Conservation (phyloP, 2,329 filamentous ascomycete genomes). For the Paecilomyces sp. region DNA sequence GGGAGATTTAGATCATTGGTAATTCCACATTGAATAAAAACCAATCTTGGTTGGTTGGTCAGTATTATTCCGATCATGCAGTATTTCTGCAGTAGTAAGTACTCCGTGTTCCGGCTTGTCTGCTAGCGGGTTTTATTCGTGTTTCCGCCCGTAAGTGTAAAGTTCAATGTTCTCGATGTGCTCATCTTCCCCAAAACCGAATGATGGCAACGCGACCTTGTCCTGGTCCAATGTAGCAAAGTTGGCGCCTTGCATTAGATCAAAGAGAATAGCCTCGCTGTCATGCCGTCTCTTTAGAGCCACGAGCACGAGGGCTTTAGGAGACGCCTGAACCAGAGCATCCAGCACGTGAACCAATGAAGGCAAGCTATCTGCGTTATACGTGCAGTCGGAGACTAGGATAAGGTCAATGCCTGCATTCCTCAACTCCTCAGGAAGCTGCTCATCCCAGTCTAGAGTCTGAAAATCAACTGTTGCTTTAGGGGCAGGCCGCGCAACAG, state of each 20-base stretch:
- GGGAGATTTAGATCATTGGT: background rate
- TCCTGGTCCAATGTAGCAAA: slow-evolving; percentile 26
- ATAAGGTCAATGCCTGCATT: slow-evolving; percentile 48
- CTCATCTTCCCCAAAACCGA: slow-evolving; percentile 17
- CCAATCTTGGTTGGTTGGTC: background rate
- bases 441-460: slow-evolving; percentile 57
- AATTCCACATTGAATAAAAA: background rate
- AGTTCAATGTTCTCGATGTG: slow-evolving; percentile 31
- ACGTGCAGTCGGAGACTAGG: slow-evolving; percentile 64
- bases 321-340: slow-evolving; percentile 41
- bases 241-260: slow-evolving; percentile 43
- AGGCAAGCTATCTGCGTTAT: slow-evolving; percentile 61
- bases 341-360: slow-evolving; percentile 54
- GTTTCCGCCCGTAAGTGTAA: slow-evolving; percentile 23
- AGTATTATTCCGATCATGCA: background rate
- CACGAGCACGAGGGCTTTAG: slow-evolving; percentile 48
- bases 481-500: slow-evolving; percentile 33
- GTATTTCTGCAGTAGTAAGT: background rate
- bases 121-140: background rate
- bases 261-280: slow-evolving; percentile 60
- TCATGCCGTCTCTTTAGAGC: slow-evolving; percentile 62
- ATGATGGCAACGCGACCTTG: slow-evolving; percentile 28
- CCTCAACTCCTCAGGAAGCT: slow-evolving; percentile 37
- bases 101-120: background rate
- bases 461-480: slow-evolving; percentile 41